These are phyloP conservation scores for Tuber umbilicatum DNA, from an alignment of 495 filamentous ascomycete species.

Conservation along the genomic window DNA sequence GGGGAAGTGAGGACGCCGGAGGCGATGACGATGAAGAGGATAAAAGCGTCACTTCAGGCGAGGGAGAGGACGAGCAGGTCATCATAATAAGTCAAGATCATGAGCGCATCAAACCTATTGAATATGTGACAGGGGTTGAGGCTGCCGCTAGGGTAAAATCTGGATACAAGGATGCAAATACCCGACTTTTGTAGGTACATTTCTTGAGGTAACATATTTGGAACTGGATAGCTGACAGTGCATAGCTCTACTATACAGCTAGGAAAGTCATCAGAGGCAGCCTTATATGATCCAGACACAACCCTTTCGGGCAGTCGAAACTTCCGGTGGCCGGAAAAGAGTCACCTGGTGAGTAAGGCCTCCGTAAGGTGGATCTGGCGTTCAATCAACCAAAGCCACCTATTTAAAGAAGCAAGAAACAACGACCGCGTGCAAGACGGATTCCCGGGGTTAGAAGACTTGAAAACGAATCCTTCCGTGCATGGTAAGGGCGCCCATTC, in stretches of 20 bases:
- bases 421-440: not conserved
- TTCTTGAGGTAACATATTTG: not conserved
- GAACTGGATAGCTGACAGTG: not conserved
- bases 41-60: conserved; percentile 6
- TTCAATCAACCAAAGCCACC: not conserved
- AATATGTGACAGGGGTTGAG: not conserved
- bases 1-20: not conserved
- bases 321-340: not conserved
- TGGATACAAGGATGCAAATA: not conserved
- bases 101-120: not conserved
- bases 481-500: not conserved
- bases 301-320: not conserved
- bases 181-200: not conserved
- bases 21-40: conserved; percentile 9
- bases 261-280: not conserved
- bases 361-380: conserved; percentile 12
- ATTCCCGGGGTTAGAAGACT: conserved; percentile 18
- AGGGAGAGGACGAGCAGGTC: not conserved
- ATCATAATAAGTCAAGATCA: not conserved
- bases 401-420: not conserved
- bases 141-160: not conserved
- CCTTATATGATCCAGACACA: conserved; percentile 8
- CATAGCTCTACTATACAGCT: not conserved
- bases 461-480: conserved; percentile 13
- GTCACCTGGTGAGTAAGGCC: conserved; percentile 2